Evolutionary conservation across 2,329 filamentous ascomycete genomes (phyloP).

Genomic region (Ilyonectria sp.): DNA sequence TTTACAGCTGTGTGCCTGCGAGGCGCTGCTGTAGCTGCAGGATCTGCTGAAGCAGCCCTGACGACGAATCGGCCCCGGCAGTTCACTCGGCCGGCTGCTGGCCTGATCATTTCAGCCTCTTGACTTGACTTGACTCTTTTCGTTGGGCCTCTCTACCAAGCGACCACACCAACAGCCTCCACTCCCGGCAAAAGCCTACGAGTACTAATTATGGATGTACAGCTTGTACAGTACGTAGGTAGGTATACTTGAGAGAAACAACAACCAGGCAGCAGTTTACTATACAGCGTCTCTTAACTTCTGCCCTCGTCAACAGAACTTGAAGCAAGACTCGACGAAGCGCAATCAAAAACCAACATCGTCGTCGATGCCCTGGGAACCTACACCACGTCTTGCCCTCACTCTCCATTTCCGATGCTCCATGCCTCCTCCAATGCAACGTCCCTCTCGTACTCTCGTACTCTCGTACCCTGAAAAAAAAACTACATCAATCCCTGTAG

Average conservation of each 20-base stretch:
- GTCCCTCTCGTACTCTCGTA: background rate
- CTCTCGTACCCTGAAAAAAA: background rate
- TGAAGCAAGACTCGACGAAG: background rate
- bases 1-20: background rate
- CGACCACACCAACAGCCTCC: background rate
- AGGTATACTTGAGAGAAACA: background rate
- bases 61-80: constrained; percentile 24
- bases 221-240: too few species aligned
- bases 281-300: background rate
- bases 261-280: background rate
- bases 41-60: constrained; percentile 22
- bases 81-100: constrained; percentile 28
- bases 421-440: background rate
- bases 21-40: constrained; percentile 16
- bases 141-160: constrained; percentile 14
- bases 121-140: constrained; percentile 25
- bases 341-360: background rate
- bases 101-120: constrained; percentile 26
- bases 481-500: background rate
- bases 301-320: background rate
- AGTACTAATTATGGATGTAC: too few species aligned
- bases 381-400: background rate
- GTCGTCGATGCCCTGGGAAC: background rate
- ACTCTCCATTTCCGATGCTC: constrained; percentile 1
- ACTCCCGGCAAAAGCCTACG: background rate